These are phyloP conservation scores for Solanum stenotomum DNA, from an alignment of 257 asterid genomes.

Conservation along the genomic window DNA sequence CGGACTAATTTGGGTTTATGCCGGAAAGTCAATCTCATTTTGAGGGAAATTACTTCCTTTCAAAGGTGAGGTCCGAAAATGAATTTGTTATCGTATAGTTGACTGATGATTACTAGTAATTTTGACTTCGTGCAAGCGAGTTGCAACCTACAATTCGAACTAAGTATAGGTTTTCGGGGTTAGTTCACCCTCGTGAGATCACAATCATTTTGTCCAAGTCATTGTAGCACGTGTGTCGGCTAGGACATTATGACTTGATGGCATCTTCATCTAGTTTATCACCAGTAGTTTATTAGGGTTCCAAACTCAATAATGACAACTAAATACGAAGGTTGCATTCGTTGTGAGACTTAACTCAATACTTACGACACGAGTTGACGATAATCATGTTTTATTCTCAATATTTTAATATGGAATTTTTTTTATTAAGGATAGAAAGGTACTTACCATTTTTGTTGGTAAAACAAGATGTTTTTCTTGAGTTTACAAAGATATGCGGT, in stretches of 20 bases:
- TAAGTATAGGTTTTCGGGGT: neutral
- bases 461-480: neutral
- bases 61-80: neutral
- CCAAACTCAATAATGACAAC: neutral
- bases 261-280: neutral
- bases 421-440: neutral
- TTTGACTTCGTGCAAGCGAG: neutral
- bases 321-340: neutral
- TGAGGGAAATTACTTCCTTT: neutral
- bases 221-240: neutral
- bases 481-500: neutral
- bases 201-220: no score
- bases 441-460: neutral
- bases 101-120: neutral
- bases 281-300: neutral
- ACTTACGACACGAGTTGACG: neutral
- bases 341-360: neutral
- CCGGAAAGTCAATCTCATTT: neutral
- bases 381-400: neutral
- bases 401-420: neutral
- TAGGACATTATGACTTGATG: neutral
- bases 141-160: neutral
- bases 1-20: neutral
- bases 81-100: neutral
- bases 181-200: neutral